Evolutionary conservation across 176 grass and related monocot species (phyloP).

Genomic region (Avena insularis): DNA sequence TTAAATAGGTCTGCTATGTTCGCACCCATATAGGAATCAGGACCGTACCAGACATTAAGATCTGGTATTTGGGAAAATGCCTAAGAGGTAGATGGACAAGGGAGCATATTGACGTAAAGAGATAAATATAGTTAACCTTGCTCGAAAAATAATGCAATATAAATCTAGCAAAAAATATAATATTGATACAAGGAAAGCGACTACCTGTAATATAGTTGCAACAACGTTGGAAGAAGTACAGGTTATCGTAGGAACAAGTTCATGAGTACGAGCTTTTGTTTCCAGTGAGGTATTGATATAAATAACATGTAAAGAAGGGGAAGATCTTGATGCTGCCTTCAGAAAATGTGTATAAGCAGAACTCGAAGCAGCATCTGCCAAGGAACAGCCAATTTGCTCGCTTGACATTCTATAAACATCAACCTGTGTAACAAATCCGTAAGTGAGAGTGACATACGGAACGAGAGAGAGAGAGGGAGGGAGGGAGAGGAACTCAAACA

Average conservation of each 20-base stretch:
- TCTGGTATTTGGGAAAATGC: conserved; percentile 90
- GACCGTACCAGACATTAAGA: conserved; percentile 94
- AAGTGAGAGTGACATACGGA: conserved; percentile 13
- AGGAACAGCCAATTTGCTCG: conserved; percentile 91
- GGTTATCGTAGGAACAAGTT: conserved; percentile 95
- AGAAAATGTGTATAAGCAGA: conserved; percentile 81
- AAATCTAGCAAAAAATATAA: conserved; percentile 6
- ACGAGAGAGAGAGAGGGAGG: not conserved
- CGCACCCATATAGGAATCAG: conserved; percentile 99
- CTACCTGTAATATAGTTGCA: conserved; percentile 95
- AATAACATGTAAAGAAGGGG: conserved; percentile 95
- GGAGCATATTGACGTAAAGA: conserved; percentile 20
- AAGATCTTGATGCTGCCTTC: conserved; percentile 61
- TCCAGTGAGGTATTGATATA: conserved; percentile 99
- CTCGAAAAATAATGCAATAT: conserved; percentile 1
- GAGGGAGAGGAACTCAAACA: conserved; percentile 18
- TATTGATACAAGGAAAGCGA: conserved; percentile 8
- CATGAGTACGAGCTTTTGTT: conserved; percentile 92
- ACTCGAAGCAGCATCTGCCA: conserved; percentile 96
- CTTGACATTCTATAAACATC: conserved; percentile 97
- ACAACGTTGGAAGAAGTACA: conserved; percentile 99
- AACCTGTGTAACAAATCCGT: conserved; percentile 60
- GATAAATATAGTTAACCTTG: conserved; percentile 33
- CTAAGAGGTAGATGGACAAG: conserved; percentile 47
- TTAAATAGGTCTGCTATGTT: conserved; percentile 94